Evolutionary conservation across 306 rosid species (phyloP).

Genomic region (Glycyrrhiza uralensis): DNA sequence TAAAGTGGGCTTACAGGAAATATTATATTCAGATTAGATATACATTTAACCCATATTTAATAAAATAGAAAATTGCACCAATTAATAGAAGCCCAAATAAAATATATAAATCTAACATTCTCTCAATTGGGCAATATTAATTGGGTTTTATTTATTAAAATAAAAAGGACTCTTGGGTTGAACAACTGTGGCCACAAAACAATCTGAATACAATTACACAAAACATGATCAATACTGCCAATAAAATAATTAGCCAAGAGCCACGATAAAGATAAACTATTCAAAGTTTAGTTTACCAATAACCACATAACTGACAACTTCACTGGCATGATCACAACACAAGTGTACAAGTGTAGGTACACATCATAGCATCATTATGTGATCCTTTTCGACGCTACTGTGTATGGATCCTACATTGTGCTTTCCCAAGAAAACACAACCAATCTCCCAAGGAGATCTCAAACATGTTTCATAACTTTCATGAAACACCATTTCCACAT

Average conservation of each 20-base stretch:
- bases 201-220: neutral
- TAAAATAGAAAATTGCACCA: no score
- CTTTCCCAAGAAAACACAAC: neutral
- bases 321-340: neutral
- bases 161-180: neutral
- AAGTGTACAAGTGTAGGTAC: neutral
- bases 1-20: no score
- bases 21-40: neutral
- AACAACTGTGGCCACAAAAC: neutral
- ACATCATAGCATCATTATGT: neutral
- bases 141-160: neutral
- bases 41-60: neutral
- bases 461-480: neutral
- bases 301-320: no score
- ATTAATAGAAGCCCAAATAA: neutral
- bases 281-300: no score
- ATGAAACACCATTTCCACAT: neutral
- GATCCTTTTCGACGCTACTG: neutral
- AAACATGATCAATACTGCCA: neutral
- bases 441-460: neutral
- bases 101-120: neutral
- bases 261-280: no score
- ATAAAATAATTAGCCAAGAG: no score
- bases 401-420: neutral
- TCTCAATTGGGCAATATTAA: neutral